Base-by-base conservation (phyloP, 2,329 filamentous ascomycete genomes). In the Hymenotorrendiella dingleyae region DNA sequence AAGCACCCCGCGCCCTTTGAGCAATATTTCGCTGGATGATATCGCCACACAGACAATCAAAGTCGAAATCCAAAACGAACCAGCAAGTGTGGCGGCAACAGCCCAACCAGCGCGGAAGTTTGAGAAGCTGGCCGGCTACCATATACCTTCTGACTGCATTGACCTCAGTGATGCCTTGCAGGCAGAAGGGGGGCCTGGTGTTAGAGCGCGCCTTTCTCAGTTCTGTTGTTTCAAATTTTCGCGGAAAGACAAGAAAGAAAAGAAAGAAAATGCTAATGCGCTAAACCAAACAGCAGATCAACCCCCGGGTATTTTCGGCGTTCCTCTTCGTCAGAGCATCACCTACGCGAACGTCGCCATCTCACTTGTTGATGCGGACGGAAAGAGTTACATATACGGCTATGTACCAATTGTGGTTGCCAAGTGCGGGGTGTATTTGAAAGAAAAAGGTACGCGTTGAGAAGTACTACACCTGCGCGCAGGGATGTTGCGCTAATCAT, bases 351-450 rank as follows among this genome's bases (percentile, higher is more conserved):
- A 97, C 61, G 93, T 98, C 47, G 93, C 93, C 51, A 98, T 98
- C 59, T 97, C 91, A 17, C 77, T 98, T 21, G 86, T 93, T 53
- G 90, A 97, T 62, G 87, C 91, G 53, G 78, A 93, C 53, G 91
- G 91, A 23, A 81, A 93, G 64, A 95, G 88, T 67, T 97, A 95
- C 64, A 96, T 97, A 41, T 98, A 97, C 64, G 93, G 93, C 59
- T 97, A 97, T 60, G 91, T 98, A 6, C 93, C 93, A 14, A 97
- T 98, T 52, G 91, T 98, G 32, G 91, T 98, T 41, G 93, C 93
- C 26, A 98, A 98, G 65, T 97, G 93, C 63, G 93, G 93, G 49
- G 90, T 98, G 4, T 98, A 90, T 55, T 65, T 98, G 53, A 98
- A 98, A 66, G 93, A 98, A 65, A 96, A 94, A 78, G 93, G 93